Conservation (phyloP, 768 basidiomycete genomes). For the Paxillus rubicundulus region DNA sequence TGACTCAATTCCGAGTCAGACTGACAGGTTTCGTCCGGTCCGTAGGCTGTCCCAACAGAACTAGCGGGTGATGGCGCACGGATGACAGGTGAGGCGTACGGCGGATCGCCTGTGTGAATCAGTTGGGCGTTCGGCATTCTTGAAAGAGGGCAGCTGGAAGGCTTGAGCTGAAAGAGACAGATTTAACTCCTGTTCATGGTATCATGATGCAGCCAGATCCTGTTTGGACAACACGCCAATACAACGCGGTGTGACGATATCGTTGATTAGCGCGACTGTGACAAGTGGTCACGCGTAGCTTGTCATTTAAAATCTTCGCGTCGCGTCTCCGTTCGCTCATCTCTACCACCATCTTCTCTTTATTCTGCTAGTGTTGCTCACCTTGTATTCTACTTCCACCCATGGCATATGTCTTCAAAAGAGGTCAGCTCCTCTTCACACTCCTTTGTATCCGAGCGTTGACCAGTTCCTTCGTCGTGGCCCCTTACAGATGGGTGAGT, state of each 20-base stretch:
- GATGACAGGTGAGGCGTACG: conserved; percentile 45
- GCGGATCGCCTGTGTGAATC: conserved; percentile 34
- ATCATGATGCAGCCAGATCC: too few species aligned
- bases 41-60: conserved; percentile 47
- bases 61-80: conserved; percentile 47
- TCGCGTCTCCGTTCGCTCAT: conserved; percentile 24
- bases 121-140: conserved; percentile 30
- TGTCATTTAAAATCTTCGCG: conserved; percentile 29
- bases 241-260: conserved; percentile 31
- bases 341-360: conserved; percentile 22
- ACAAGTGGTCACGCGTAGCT: conserved; percentile 26
- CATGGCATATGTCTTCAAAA: conserved; percentile 57
- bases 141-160: neutral
- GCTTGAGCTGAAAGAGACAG: too few species aligned
- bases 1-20: conserved; percentile 39
- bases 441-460: neutral
- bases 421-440: conserved; percentile 40
- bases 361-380: neutral
- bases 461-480: conserved; percentile 7
- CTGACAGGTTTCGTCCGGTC: conserved; percentile 43
- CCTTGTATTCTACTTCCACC: conserved; percentile 8
- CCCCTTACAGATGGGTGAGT: conserved; percentile 46
- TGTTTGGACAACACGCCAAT: conserved; percentile 5
- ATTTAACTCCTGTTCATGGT: too few species aligned
- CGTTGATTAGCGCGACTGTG: conserved; percentile 33